Base-by-base conservation (phyloP, 176 grass and related monocot species). In the Lolium perenne region DNA sequence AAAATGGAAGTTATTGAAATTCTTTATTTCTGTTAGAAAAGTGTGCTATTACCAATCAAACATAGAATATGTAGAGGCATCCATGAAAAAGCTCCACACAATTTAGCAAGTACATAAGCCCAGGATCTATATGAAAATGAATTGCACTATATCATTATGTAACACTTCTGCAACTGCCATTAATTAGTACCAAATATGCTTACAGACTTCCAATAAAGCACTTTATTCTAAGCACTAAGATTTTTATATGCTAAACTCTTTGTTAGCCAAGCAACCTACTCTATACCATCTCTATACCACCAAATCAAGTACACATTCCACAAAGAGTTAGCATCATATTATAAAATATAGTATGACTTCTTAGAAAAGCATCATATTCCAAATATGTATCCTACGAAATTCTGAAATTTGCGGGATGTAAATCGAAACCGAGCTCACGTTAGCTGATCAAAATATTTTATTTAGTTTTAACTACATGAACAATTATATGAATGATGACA, bases 131-230 rank as follows among this genome's bases (percentile, higher is more conserved):
- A 47, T 40, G 77, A 46, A 63, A 63, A 66, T 77, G 43, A 45
- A 80, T 21, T 38, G 8, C 38, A 25, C 22, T 61, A 16, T 67
- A 63, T 55, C 38, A 76, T 54, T 25, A 67, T 45, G 35, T 56
- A n/a, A n/a, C 56, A 81, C 8, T 68, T 83, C 49, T 67, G 35
- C 7, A 50, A 43, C 18, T 58, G 22, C 3, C 38, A 51, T 61
- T 40, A 71, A 70, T 22, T 67, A 88, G 60, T 61, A 69, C 8
- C 71, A 88, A 13, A 78, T 10, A 59, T 45, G 12, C 41, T 47
- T 47, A 17, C 6, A 60, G 7, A 35, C 15, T 50, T n/a, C 29
- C 4, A 25, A 81, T 8, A 32, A 32, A 13, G 78, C 2, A 49
- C 23, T 20, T 45, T 79, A 38, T 53, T 32, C 45, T 40, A 14